Evolutionary conservation across 164 flowering plant genomes (phyloP).

Genomic region (Euptelea pleiosperma): DNA sequence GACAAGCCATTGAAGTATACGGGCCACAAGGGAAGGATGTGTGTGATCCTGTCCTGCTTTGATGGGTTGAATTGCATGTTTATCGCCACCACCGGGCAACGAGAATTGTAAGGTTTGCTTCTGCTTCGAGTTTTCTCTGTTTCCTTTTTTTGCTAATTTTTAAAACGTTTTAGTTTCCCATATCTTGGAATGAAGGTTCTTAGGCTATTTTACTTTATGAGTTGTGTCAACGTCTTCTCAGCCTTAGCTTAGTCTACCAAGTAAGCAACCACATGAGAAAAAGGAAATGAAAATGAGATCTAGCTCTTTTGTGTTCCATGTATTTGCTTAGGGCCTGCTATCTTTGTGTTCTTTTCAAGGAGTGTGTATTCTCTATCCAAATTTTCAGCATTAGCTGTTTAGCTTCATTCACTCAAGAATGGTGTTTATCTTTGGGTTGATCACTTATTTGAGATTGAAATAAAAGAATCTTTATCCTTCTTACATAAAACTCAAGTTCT

Average conservation of each 20-base stretch:
- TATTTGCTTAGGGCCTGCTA: too few relatives aligned
- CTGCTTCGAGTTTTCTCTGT: neutral
- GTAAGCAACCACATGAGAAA: neutral
- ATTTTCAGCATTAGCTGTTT: too few relatives aligned
- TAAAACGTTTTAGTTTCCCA: neutral
- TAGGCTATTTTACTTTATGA: neutral
- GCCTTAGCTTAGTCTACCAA: neutral
- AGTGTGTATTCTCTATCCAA: too few relatives aligned
- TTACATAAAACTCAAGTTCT: too few relatives aligned
- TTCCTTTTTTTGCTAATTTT: neutral
- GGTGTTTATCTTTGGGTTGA: too few relatives aligned
- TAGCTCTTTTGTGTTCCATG: too few relatives aligned
- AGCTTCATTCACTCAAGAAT: too few relatives aligned
- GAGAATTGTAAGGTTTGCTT: conserved; percentile 67
- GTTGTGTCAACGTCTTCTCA: too few relatives aligned
- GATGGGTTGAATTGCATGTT: conserved; percentile 60
- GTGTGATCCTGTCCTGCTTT: conserved; percentile 80
- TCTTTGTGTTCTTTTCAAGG: too few relatives aligned
- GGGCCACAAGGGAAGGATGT: conserved; percentile 66
- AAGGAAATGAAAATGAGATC: too few relatives aligned
- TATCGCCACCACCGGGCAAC: conserved; percentile 88
- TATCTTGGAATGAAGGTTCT: neutral
- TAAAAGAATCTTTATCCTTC: too few relatives aligned
- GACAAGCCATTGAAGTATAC: conserved; percentile 37
- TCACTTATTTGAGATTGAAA: too few relatives aligned